Evolutionary conservation across 306 rosid genomes (phyloP).

Genomic region (Crotalaria pallida): DNA sequence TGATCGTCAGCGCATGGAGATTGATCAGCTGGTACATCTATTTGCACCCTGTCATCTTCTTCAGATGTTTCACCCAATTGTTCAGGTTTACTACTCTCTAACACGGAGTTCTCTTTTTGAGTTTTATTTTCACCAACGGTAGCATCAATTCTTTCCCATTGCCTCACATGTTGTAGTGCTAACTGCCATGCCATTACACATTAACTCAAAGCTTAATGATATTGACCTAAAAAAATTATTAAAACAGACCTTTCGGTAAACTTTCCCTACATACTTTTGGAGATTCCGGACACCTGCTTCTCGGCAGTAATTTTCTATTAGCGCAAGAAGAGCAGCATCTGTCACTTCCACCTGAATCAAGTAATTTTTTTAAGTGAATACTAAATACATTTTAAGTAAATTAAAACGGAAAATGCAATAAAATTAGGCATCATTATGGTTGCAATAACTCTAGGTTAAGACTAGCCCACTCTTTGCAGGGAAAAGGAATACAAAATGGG

Average conservation of each 20-base stretch:
- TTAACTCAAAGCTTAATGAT: neutral
- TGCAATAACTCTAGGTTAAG: neutral
- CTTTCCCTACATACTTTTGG: constrained; percentile 91
- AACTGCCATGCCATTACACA: constrained; percentile 51
- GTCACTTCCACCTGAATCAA: constrained; percentile 78
- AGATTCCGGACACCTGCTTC: constrained; percentile 95
- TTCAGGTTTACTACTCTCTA: constrained; percentile 31
- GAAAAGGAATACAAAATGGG: constrained; percentile 4
- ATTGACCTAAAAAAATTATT: neutral
- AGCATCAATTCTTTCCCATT: constrained; percentile 42
- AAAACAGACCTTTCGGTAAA: constrained; percentile 78
- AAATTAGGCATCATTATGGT: neutral
- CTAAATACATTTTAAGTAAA: constrained; percentile 15
- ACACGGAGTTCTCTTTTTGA: constrained; percentile 26
- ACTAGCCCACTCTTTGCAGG: constrained; percentile 1
- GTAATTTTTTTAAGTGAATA: constrained; percentile 1
- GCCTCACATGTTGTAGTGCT: constrained; percentile 83
- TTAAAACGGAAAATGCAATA: neutral
- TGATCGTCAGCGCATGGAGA: constrained; percentile 27
- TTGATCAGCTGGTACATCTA: constrained; percentile 37
- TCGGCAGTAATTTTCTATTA: constrained; percentile 85
- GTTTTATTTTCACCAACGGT: constrained; percentile 18
- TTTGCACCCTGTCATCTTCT: constrained; percentile 23
- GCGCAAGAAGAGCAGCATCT: constrained; percentile 77
- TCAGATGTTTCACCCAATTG: constrained; percentile 29